Evolutionary conservation across 1,284 basidiomycete genomes (phyloP).

Genomic region (Ceratobasidium sp.): DNA sequence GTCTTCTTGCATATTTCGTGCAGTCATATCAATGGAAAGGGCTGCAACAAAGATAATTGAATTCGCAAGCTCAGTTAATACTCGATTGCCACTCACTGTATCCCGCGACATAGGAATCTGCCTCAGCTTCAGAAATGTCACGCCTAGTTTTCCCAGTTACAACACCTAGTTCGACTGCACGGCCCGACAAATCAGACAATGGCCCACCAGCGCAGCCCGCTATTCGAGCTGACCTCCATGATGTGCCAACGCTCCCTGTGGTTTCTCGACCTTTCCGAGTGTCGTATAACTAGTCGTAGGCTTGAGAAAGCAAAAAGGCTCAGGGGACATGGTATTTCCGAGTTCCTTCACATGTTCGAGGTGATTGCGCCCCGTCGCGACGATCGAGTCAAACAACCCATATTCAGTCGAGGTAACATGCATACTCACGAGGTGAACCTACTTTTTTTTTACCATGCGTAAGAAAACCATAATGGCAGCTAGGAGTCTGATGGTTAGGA

Average conservation of each 20-base stretch:
- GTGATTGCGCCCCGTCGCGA: slow-evolving; percentile 90
- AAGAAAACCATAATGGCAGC: background rate
- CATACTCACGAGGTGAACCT: background rate
- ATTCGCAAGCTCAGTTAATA: background rate
- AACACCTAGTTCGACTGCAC: slow-evolving; percentile 93
- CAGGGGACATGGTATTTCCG: slow-evolving; percentile 88
- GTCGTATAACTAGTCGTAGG: slow-evolving; percentile 90
- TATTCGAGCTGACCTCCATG: slow-evolving; percentile 79
- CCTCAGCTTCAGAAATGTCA: slow-evolving; percentile 79
- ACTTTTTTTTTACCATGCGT: slow-evolving; percentile 20
- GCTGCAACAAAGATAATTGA: slow-evolving; percentile 62
- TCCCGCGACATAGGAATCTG: slow-evolving; percentile 85
- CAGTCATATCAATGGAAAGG: slow-evolving; percentile 94
- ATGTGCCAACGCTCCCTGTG: slow-evolving; percentile 83
- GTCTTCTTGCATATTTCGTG: slow-evolving; percentile 92
- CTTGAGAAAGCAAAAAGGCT: slow-evolving; percentile 99
- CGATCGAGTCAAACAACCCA: slow-evolving; percentile 63
- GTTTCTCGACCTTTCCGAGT: slow-evolving; percentile 88
- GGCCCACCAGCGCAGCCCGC: background rate
- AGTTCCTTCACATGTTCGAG: slow-evolving; percentile 91
- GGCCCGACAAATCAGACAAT: slow-evolving; percentile 1
- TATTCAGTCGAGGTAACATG: background rate
- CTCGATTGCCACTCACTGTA: slow-evolving; percentile 70
- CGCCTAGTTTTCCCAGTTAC: slow-evolving; percentile 88
- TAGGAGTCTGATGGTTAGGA: too few relatives aligned